These are phyloP conservation scores for Oldenlandia corymbosa DNA, from an alignment of 257 asterid species.

Conservation along the genomic window DNA sequence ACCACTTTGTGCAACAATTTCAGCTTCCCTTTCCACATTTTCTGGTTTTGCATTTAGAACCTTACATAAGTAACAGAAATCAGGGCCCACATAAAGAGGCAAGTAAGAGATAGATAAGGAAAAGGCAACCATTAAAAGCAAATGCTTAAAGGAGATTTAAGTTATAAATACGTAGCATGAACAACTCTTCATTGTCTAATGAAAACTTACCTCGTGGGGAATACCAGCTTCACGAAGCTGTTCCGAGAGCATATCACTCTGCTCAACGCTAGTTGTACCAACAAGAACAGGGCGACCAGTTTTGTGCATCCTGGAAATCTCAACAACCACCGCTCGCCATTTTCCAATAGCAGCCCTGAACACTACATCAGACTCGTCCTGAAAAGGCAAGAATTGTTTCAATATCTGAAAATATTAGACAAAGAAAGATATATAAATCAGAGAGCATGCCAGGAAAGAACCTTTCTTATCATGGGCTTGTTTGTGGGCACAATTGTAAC, in stretches of 20 bases:
- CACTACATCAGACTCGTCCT: conserved; percentile 99
- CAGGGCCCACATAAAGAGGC: background rate
- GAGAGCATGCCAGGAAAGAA: conserved; percentile 26
- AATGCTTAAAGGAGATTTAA: conserved; percentile 4
- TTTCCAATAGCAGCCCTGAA: conserved; percentile 85
- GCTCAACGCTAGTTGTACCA: conserved; percentile 99
- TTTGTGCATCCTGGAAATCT: conserved; percentile 94
- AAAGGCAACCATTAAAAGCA: background rate
- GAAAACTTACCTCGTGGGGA: conserved; percentile 73
- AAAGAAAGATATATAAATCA: background rate
- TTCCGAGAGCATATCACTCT: conserved; percentile 85
- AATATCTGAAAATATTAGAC: background rate
- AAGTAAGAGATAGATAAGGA: background rate
- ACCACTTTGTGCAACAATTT: conserved; percentile 99
- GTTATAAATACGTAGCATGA: background rate
- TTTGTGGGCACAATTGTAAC: conserved; percentile 96
- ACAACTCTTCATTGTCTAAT: conserved; percentile 5
- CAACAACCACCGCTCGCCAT: conserved; percentile 96
- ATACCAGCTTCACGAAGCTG: conserved; percentile 84
- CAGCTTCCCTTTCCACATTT: conserved; percentile 99
- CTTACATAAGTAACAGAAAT: conserved; percentile 27
- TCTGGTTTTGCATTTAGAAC: conserved; percentile 99
- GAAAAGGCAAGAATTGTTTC: conserved; percentile 5
- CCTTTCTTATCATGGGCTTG: conserved; percentile 99
- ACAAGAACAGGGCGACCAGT: conserved; percentile 97